Evolutionary conservation across 352 stramenopile genomes (phyloP).

Genomic region (Globisporangium spiculum): DNA sequence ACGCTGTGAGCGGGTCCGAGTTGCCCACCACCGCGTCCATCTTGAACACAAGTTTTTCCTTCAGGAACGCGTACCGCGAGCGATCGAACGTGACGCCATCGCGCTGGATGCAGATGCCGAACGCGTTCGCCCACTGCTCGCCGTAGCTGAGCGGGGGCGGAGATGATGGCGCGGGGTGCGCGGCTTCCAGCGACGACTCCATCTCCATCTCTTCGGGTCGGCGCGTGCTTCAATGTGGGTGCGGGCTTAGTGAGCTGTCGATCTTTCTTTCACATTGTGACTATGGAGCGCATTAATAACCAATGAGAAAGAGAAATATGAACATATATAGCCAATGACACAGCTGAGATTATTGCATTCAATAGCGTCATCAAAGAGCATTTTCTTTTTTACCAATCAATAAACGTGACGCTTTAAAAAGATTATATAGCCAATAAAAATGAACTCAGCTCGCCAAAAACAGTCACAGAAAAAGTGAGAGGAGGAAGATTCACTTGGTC

Average conservation of each 20-base stretch:
- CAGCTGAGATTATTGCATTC: too few species aligned
- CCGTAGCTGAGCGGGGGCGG: slow-evolving; percentile 17
- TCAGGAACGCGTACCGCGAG: slow-evolving; percentile 49
- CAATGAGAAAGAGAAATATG: too few species aligned
- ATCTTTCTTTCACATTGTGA: slow-evolving; percentile 4
- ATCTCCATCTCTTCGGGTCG: not conserved
- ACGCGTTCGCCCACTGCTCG: slow-evolving; percentile 29
- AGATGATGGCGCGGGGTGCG: not conserved
- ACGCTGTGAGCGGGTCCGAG: slow-evolving; percentile 46
- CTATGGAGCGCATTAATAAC: too few species aligned
- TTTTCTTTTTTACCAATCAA: too few species aligned
- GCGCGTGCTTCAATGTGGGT: slow-evolving; percentile 1
- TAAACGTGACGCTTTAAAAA: too few species aligned
- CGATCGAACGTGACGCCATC: slow-evolving; percentile 21
- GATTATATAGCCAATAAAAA: too few species aligned
- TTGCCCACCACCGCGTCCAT: slow-evolving; percentile 50
- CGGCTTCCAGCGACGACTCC: not conserved
- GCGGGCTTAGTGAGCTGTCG: not conserved
- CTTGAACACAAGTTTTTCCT: slow-evolving; percentile 61
- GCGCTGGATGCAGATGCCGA: slow-evolving; percentile 28
- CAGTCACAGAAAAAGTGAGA: too few species aligned
- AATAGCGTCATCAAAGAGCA: too few species aligned
- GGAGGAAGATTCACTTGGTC: too few species aligned
- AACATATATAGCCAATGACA: too few species aligned
- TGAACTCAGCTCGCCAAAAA: too few species aligned